These are phyloP conservation scores for Neurospora discreta DNA, from an alignment of 495 filamentous ascomycete species.

Conservation along the genomic window DNA sequence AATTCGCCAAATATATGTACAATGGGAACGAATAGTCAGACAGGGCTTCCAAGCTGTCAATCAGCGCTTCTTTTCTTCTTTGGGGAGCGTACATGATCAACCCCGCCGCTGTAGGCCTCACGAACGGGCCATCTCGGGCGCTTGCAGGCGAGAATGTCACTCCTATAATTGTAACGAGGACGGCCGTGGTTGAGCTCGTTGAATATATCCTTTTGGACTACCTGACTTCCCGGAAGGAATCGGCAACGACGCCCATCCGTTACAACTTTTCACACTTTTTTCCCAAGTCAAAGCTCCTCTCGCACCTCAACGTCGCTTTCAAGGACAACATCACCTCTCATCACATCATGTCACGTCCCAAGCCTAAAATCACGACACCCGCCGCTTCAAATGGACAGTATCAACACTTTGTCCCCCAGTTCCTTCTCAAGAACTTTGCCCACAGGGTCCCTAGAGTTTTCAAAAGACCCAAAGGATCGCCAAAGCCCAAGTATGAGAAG, in stretches of 20 bases:
- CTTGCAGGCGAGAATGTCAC: neutral
- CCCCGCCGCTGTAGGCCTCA: neutral
- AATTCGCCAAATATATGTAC: neutral
- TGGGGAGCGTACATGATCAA: neutral
- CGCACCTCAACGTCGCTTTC: neutral
- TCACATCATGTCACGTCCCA: neutral
- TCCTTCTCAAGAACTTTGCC: conserved; percentile 35
- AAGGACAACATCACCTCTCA: neutral
- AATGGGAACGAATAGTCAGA: neutral
- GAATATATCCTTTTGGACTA: neutral
- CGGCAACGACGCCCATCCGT: neutral
- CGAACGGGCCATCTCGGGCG: neutral
- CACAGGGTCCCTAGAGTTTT: conserved; percentile 1
- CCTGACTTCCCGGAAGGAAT: neutral
- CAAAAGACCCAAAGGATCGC: neutral
- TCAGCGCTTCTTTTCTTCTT: neutral
- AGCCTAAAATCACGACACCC: neutral
- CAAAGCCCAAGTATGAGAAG: conserved; percentile 11
- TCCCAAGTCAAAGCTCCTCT: neutral
- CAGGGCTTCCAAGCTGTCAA: neutral
- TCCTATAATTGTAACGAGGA: neutral
- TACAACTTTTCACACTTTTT: neutral
- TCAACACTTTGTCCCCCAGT: conserved; percentile 40
- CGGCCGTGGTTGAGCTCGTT: neutral
- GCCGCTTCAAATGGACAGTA: conserved; percentile 17